Evolutionary conservation across 2,329 filamentous ascomycete genomes (phyloP).

Genomic region (Xylaria sp.): DNA sequence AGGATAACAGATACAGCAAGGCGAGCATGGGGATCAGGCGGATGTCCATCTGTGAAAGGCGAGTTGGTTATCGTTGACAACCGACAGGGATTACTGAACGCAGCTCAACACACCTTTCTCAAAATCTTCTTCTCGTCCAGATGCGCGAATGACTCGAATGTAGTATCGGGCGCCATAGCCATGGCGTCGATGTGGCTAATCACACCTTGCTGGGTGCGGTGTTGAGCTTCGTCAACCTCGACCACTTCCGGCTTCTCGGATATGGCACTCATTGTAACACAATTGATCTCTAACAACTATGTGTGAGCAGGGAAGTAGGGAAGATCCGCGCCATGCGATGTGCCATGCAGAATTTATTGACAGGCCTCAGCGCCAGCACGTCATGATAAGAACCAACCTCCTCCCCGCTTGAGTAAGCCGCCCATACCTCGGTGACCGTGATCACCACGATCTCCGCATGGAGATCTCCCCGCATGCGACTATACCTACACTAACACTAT

Average conservation of each 20-base stretch:
- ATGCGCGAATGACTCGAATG: conserved; percentile 50
- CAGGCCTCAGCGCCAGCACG: background rate
- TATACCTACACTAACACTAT: too few species aligned
- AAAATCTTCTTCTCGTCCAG: conserved; percentile 68
- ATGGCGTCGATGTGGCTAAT: conserved; percentile 40
- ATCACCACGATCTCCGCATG: conserved; percentile 10
- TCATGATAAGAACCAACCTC: conserved; percentile 3
- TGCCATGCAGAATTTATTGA: background rate
- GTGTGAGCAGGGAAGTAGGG: background rate
- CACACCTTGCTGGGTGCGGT: conserved; percentile 35
- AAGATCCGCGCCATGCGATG: background rate
- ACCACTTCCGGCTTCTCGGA: conserved; percentile 38
- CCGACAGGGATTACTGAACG: background rate
- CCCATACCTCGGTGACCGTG: conserved; percentile 19
- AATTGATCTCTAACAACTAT: background rate
- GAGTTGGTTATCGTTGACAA: conserved; percentile 1
- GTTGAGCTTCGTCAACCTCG: conserved; percentile 36
- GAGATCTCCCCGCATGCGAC: conserved; percentile 24
- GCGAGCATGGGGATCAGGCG: conserved; percentile 71
- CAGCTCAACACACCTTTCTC: conserved; percentile 57
- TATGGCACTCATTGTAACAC: conserved; percentile 36
- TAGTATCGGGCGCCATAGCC: conserved; percentile 40
- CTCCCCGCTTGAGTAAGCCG: background rate
- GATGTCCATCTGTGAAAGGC: conserved; percentile 57
- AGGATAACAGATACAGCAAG: conserved; percentile 73